Percentiles rank a stretch among this genome's conserved stretches.
Evolutionary conservation across 208 protist species (phyloP).

Genomic region (Crithidia fasciculata): DNA sequence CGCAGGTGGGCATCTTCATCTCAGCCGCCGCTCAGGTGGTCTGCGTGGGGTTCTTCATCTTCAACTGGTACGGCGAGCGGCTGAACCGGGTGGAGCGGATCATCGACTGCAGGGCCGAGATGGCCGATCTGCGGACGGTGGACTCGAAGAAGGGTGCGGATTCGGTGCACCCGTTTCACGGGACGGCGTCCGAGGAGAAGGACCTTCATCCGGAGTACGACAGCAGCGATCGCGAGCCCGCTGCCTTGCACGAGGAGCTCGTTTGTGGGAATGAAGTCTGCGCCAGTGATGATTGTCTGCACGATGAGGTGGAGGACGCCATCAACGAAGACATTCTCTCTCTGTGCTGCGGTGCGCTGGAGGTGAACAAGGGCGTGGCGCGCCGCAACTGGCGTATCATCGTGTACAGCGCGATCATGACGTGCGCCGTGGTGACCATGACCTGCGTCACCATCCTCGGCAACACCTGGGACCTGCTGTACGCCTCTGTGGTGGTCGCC

Average conservation of each 20-base stretch:
- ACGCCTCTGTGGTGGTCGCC: conserved; percentile 14
- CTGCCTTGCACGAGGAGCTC: conserved; percentile 4
- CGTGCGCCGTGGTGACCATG: conserved; percentile 29
- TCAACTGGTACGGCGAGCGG: conserved; percentile 68
- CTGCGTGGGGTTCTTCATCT: conserved; percentile 47
- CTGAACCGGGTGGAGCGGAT: conserved; percentile 49
- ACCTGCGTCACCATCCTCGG: conserved; percentile 29
- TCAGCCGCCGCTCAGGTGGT: conserved; percentile 54
- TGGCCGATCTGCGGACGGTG: neutral
- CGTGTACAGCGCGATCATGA: conserved; percentile 35
- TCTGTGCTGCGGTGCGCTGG: conserved; percentile 21
- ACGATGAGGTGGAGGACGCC: conserved; percentile 16
- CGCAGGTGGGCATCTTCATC: conserved; percentile 46
- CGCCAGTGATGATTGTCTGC: neutral
- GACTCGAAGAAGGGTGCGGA: neutral
- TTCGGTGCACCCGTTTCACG: neutral
- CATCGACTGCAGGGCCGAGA: neutral
- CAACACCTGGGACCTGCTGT: conserved; percentile 21
- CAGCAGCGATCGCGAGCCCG: conserved; percentile 1
- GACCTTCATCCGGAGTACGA: neutral
- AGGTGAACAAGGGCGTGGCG: conserved; percentile 31
- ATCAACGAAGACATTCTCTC: conserved; percentile 15
- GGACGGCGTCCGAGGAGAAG: neutral
- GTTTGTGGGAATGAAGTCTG: neutral
- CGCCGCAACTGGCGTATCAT: conserved; percentile 28